A percentile compares a stretch with the other conserved stretches of the same genome.
Evolutionary conservation across 2,329 filamentous ascomycete species (phyloP).

Genomic region (Didymosphaeria variabile): DNA sequence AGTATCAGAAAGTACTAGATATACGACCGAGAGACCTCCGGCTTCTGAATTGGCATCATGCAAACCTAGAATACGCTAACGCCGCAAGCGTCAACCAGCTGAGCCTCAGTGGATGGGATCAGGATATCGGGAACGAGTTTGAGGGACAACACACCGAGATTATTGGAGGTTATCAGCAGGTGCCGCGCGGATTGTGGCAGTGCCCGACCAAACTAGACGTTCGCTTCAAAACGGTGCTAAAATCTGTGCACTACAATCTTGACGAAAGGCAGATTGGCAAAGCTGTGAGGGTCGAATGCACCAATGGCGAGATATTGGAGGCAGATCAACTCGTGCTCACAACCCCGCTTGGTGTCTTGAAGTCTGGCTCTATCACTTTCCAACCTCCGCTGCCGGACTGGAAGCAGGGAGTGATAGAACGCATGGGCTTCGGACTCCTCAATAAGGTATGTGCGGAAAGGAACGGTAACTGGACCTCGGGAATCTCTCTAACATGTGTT

Average conservation of each 20-base stretch:
- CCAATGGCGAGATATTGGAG: conserved; percentile 77
- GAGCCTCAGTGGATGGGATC: conserved; percentile 92
- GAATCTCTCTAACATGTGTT: conserved; percentile 16
- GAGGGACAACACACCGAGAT: conserved; percentile 95
- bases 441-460: conserved; percentile 72
- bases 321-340: conserved; percentile 95
- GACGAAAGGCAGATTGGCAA: conserved; percentile 30
- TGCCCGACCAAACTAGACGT: conserved; percentile 81
- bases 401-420: conserved; percentile 81
- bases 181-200: conserved; percentile 85
- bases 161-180: conserved; percentile 90
- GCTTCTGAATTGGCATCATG: conserved; percentile 96
- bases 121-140: conserved; percentile 97
- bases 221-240: conserved; percentile 75
- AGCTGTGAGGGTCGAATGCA: conserved; percentile 64
- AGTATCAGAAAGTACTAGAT: conserved; percentile 85
- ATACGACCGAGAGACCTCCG: conserved; percentile 87
- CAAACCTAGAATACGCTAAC: conserved; percentile 97
- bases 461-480: neutral
- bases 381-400: conserved; percentile 88
- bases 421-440: conserved; percentile 89
- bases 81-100: conserved; percentile 86
- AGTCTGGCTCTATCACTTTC: conserved; percentile 82
- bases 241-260: conserved; percentile 70
- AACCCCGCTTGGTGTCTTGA: conserved; percentile 88